Evolutionary conservation across 306 rosid species (phyloP).

Genomic region (Psophocarpus tetragonolobus): DNA sequence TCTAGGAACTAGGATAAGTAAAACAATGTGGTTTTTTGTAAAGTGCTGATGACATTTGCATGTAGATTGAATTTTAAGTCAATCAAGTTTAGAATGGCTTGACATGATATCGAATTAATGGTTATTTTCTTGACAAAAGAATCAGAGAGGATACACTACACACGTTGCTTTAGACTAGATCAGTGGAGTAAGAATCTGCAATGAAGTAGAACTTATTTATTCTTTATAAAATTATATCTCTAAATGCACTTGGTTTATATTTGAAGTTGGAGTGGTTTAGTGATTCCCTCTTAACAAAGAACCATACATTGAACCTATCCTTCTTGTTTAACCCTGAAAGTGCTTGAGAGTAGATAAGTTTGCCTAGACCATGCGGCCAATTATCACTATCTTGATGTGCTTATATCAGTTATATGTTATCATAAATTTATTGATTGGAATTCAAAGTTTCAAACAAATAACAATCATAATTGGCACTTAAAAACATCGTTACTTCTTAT

Average conservation of each 20-base stretch:
- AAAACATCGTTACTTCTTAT: neutral
- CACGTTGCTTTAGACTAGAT: neutral
- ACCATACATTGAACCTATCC: neutral
- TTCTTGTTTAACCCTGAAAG: conserved; percentile 6
- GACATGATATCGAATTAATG: neutral
- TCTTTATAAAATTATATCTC: neutral
- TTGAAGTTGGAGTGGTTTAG: conserved; percentile 1
- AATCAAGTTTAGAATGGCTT: neutral
- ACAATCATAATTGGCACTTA: conserved; percentile 14
- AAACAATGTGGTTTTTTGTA: conserved; percentile 21
- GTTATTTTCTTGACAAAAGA: conserved; percentile 6
- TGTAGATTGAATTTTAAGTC: neutral
- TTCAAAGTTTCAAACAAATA: neutral
- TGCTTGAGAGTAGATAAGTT: conserved; percentile 19
- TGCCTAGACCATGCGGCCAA: neutral
- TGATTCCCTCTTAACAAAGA: conserved; percentile 7
- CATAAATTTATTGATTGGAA: neutral
- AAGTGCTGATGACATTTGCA: conserved; percentile 12
- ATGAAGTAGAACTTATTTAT: neutral
- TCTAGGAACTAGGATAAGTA: neutral
- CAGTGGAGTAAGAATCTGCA: neutral
- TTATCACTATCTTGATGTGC: conserved; percentile 15
- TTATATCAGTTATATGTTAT: neutral
- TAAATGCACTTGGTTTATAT: conserved; percentile 11
- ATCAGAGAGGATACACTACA: neutral